Conservation (phyloP, 2,329 filamentous ascomycete species). For the Pseudonectria buxi region DNA sequence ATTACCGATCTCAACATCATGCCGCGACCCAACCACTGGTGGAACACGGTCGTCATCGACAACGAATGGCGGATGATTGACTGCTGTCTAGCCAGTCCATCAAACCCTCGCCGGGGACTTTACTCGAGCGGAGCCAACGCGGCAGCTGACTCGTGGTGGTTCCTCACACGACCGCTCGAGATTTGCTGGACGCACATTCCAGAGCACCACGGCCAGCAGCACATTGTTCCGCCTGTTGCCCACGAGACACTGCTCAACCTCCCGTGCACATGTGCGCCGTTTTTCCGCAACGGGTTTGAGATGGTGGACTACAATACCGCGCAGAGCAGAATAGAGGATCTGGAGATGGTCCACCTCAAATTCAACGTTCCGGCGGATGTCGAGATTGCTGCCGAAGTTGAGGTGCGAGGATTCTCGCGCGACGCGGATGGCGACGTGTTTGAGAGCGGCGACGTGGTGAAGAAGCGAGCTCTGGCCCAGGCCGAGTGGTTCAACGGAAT, state of each 20-base stretch:
- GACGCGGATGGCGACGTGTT: conserved; percentile 89
- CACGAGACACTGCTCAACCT: conserved; percentile 81
- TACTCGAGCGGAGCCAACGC: conserved; percentile 69
- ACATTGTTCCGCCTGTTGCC: conserved; percentile 81
- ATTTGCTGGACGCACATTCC: conserved; percentile 95
- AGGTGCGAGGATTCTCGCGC: conserved; percentile 70
- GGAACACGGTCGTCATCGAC: conserved; percentile 91
- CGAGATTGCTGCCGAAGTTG: conserved; percentile 87
- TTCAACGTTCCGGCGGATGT: conserved; percentile 84
- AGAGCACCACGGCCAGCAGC: conserved; percentile 79
- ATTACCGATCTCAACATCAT: conserved; percentile 71
- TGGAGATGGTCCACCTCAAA: conserved; percentile 88
- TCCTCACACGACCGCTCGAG: conserved; percentile 81
- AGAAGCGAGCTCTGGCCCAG: conserved; percentile 82
- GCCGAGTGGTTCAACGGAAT: conserved; percentile 82
- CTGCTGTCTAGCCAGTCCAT: conserved; percentile 84
- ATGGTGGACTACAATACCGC: conserved; percentile 90
- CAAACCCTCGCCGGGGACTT: conserved; percentile 69
- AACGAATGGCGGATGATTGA: conserved; percentile 96
- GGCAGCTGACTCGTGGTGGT: conserved; percentile 83
- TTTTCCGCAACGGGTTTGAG: conserved; percentile 74
- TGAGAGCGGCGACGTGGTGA: conserved; percentile 80
- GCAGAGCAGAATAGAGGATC: conserved; percentile 73
- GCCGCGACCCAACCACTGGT: conserved; percentile 92
- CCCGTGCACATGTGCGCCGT: conserved; percentile 78